phyloP scores from a whole-genome alignment of 139 green algal species.

The Closterium sp. region DNA sequence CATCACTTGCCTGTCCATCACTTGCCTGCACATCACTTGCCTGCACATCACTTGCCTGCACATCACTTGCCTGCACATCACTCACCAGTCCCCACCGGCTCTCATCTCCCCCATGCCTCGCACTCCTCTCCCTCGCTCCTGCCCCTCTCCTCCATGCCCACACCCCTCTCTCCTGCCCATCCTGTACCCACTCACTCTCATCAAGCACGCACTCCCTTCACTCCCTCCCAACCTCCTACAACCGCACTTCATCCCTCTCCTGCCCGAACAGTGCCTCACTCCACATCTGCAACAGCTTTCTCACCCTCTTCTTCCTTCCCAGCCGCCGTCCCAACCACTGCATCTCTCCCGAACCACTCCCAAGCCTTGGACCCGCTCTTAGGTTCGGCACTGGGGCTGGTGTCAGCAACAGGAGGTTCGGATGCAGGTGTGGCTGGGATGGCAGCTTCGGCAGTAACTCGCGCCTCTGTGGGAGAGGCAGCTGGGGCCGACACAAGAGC shows the following conservation, averaged over 20 bases:
- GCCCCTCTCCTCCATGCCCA: neutral
- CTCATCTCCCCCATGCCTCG: neutral
- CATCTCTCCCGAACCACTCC: neutral
- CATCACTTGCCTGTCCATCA: too few relatives aligned
- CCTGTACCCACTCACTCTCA: neutral
- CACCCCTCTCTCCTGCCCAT: neutral
- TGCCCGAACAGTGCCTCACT: neutral
- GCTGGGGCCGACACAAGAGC: too few relatives aligned
- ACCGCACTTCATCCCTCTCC: neutral
- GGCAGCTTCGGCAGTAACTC: too few relatives aligned
- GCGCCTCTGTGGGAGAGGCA: too few relatives aligned
- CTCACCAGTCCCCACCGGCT: neutral
- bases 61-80: neutral
- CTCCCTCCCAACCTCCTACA: neutral
- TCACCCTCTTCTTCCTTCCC: neutral
- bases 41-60: too few relatives aligned
- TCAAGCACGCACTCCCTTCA: neutral
- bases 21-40: too few relatives aligned
- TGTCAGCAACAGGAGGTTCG: neutral
- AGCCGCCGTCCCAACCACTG: neutral
- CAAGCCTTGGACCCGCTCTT: neutral
- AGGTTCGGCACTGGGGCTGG: neutral
- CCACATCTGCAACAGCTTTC: neutral
- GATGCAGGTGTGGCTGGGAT: too few relatives aligned
- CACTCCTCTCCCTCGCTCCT: neutral